phyloP scores from a whole-genome alignment of 495 filamentous ascomycete species.

The Parathielavia hyrcaniae region DNA sequence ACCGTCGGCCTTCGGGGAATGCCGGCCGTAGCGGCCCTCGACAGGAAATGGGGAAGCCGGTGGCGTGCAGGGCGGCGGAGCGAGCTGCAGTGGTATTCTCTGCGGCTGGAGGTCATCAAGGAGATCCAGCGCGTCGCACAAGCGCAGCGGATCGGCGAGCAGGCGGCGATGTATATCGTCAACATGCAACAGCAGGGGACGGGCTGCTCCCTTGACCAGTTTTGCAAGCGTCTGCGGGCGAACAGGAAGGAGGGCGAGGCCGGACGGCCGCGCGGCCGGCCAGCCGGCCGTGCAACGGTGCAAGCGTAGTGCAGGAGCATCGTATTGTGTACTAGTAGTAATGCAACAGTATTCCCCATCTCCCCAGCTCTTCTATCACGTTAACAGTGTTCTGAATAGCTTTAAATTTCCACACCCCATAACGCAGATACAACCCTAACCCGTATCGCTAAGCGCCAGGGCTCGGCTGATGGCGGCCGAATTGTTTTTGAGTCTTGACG shows the following conservation, averaged over 20 bases:
- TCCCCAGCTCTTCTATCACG: no score
- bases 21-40: background rate
- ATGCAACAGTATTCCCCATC: no score
- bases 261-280: no score
- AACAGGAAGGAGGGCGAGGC: background rate
- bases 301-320: no score
- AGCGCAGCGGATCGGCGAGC: background rate
- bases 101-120: slow-evolving; percentile 1
- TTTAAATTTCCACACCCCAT: no score
- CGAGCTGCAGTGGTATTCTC: background rate
- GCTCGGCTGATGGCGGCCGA: slow-evolving; percentile 24
- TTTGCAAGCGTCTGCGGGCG: slow-evolving; percentile 1
- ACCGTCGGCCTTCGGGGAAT: background rate
- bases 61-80: background rate
- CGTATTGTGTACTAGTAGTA: no score
- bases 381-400: no score
- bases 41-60: background rate
- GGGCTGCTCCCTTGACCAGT: slow-evolving; percentile 1
- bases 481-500: slow-evolving; percentile 14
- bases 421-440: background rate
- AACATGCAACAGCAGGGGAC: slow-evolving; percentile 1
- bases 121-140: slow-evolving; percentile 1
- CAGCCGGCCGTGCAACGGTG: no score
- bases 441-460: background rate
- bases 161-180: slow-evolving; percentile 1